A percentile compares a stretch with the other conserved stretches of the same genome.
phyloP scores from a whole-genome alignment of 176 grass and related monocot genomes.

The Lolium rigidum region DNA sequence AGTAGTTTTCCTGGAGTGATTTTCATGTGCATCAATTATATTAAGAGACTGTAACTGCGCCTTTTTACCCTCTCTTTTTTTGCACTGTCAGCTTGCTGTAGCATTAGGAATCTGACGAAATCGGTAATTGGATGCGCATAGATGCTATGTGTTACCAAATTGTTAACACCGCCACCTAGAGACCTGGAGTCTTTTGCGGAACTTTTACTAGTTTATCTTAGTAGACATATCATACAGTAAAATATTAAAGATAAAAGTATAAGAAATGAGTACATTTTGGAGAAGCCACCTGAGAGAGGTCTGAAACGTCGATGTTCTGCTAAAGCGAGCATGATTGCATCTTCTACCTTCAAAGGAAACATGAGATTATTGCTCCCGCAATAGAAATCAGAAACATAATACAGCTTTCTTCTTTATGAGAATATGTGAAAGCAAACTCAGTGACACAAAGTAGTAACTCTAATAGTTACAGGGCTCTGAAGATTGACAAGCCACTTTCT shows the following conservation, averaged over 20 bases:
- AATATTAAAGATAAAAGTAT: slow-evolving; percentile 55
- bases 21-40: slow-evolving; percentile 1
- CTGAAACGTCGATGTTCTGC: slow-evolving; percentile 72
- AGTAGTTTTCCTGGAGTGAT: not conserved
- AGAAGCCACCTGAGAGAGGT: slow-evolving; percentile 79
- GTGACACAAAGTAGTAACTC: slow-evolving; percentile 13
- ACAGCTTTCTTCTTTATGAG: slow-evolving; percentile 24
- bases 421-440: slow-evolving; percentile 36
- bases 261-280: slow-evolving; percentile 69
- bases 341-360: slow-evolving; percentile 83
- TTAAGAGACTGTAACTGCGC: not conserved
- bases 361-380: slow-evolving; percentile 27
- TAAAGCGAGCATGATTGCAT: slow-evolving; percentile 87
- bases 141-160: slow-evolving; percentile 15
- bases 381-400: slow-evolving; percentile 31
- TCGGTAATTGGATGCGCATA: not conserved
- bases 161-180: not conserved
- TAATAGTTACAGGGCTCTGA: slow-evolving; percentile 10
- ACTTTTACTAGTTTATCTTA: slow-evolving; percentile 6
- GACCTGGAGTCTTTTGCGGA: not conserved
- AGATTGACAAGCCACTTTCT: slow-evolving; percentile 6
- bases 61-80: not conserved
- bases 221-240: slow-evolving; percentile 31
- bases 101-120: slow-evolving; percentile 1
- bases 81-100: slow-evolving; percentile 10